A percentile compares a stretch with the other conserved stretches of the same genome.
Conservation (phyloP, 176 grass and related monocot species). For the Thinopyrum elongatum region DNA sequence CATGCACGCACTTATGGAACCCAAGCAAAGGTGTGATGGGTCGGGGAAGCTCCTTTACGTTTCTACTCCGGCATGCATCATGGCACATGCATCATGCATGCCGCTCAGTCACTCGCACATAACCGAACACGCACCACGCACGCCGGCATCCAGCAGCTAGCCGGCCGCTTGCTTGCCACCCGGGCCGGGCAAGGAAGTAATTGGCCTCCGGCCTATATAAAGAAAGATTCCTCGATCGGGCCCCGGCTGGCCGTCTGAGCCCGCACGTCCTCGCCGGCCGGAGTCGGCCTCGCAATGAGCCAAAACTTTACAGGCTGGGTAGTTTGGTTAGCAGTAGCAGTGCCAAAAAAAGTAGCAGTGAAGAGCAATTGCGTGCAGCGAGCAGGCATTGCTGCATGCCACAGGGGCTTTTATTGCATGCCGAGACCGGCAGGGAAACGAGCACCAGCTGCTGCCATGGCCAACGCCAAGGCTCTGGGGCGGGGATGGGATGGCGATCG, state of each 20-base stretch:
- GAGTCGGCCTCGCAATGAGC: neutral
- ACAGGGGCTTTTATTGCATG: neutral
- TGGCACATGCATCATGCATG: constrained; percentile 30
- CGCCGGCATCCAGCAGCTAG: neutral
- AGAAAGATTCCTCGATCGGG: constrained; percentile 32
- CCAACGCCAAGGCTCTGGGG: neutral
- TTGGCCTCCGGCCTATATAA: neutral
- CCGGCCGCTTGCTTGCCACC: too few relatives aligned
- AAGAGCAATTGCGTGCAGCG: neutral
- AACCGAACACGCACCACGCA: neutral
- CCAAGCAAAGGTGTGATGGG: constrained; percentile 24
- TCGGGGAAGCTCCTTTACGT: constrained; percentile 22
- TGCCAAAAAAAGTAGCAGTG: neutral
- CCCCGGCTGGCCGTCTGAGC: neutral
- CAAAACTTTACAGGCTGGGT: neutral
- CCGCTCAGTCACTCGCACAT: neutral
- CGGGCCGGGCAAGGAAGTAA: neutral
- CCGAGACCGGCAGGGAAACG: neutral
- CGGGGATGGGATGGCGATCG: neutral
- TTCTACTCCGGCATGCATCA: constrained; percentile 17
- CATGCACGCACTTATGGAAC: constrained; percentile 20
- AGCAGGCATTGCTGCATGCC: neutral
- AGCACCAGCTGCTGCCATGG: neutral
- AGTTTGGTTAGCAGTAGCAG: neutral
- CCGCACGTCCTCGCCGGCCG: neutral